These are phyloP conservation scores for Malus fusca DNA, from an alignment of 306 rosid species.

Conservation along the genomic window DNA sequence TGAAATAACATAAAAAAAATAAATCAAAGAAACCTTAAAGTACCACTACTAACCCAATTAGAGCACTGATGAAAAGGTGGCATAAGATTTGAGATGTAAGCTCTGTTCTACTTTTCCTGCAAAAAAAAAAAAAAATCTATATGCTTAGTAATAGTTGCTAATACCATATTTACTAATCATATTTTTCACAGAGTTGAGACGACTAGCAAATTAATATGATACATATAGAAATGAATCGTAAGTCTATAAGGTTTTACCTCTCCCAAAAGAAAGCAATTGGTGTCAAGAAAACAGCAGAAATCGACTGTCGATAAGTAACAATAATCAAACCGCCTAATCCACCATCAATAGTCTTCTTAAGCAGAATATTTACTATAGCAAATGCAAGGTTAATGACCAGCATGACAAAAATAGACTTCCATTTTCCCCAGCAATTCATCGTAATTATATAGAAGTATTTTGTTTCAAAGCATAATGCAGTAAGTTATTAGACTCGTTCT, in stretches of 20 bases:
- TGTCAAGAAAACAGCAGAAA: constrained; percentile 58
- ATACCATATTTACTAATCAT: background rate
- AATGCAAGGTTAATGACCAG: constrained; percentile 52
- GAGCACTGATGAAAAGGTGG: constrained; percentile 64
- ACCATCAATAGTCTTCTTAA: constrained; percentile 58
- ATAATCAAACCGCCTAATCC: constrained; percentile 50
- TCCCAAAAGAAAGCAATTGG: constrained; percentile 67
- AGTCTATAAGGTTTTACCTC: constrained; percentile 24
- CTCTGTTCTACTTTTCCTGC: constrained; percentile 51
- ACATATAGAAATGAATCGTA: no score
- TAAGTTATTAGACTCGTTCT: background rate
- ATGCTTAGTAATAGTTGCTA: background rate
- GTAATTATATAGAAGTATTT: background rate
- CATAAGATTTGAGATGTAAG: constrained; percentile 33
- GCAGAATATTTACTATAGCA: constrained; percentile 59
- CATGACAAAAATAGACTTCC: constrained; percentile 53
- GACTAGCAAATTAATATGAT: no score
- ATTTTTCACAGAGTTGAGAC: background rate
- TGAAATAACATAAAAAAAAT: background rate
- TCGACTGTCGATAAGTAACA: constrained; percentile 53
- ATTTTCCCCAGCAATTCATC: constrained; percentile 31
- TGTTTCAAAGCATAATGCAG: background rate
- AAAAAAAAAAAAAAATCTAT: background rate
- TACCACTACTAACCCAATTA: constrained; percentile 54
- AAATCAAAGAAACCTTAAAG: background rate